Evolutionary conservation across 495 filamentous ascomycete genomes (phyloP).

Genomic region (Daldinia bambusicola): DNA sequence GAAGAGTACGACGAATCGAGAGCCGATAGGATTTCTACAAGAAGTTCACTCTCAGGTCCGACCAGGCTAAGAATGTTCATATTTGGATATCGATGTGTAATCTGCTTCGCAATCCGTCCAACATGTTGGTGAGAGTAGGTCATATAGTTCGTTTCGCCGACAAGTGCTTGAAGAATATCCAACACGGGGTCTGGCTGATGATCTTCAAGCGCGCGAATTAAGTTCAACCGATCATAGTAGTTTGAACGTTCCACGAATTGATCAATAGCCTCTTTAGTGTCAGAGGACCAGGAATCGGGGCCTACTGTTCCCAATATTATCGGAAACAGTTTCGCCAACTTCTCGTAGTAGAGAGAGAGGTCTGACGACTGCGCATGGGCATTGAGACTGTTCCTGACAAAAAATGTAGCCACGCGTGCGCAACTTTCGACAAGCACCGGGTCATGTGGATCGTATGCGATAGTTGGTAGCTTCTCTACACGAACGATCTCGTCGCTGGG

Average conservation of each 20-base stretch:
- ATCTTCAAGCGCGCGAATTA: conserved; percentile 43
- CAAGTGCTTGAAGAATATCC: conserved; percentile 35
- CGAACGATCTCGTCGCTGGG: conserved; percentile 54
- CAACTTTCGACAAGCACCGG: conserved; percentile 51
- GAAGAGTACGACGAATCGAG: conserved; percentile 50
- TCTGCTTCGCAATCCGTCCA: conserved; percentile 52
- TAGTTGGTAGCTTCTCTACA: neutral
- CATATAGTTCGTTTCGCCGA: conserved; percentile 49
- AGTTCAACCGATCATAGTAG: conserved; percentile 44
- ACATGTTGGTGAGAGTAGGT: conserved; percentile 49
- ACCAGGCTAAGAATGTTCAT: conserved; percentile 57
- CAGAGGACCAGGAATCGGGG: conserved; percentile 41
- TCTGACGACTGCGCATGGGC: neutral
- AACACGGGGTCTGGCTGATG: conserved; percentile 44
- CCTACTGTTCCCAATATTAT: conserved; percentile 16
- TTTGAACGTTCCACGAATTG: conserved; percentile 49
- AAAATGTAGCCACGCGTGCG: conserved; percentile 52
- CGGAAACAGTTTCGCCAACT: conserved; percentile 18
- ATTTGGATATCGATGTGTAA: conserved; percentile 54
- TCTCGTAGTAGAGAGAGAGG: conserved; percentile 11
- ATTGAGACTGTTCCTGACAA: conserved; percentile 11
- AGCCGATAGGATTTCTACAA: conserved; percentile 47
- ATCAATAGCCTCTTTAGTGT: conserved; percentile 49
- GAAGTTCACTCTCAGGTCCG: conserved; percentile 44
- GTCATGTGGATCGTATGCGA: conserved; percentile 3